Conservation (phyloP, 305 asterid species). For the Plantago coronopus region DNA sequence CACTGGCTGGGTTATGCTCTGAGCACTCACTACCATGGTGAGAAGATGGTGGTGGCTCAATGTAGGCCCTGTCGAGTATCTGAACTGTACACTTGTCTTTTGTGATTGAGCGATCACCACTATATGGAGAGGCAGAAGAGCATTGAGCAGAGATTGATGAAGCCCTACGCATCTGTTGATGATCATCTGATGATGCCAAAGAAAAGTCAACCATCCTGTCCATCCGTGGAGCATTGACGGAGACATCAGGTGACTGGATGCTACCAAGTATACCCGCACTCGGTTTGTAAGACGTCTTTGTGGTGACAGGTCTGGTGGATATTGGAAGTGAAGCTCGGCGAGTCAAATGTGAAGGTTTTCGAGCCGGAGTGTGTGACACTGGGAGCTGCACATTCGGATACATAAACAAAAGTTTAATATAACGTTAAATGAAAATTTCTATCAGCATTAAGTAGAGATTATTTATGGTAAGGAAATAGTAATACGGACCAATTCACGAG, state of each 20-base stretch:
- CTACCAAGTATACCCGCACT: conserved; percentile 36
- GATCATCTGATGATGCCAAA: conserved; percentile 44
- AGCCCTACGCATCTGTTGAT: conserved; percentile 34
- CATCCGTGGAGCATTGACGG: conserved; percentile 86
- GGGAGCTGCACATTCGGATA: conserved; percentile 60
- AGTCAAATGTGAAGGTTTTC: conserved; percentile 43
- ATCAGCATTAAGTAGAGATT: background rate
- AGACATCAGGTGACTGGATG: conserved; percentile 60
- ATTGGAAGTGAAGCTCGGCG: conserved; percentile 85
- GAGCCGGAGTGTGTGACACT: conserved; percentile 64
- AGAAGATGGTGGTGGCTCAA: conserved; percentile 27
- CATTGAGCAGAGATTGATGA: conserved; percentile 55
- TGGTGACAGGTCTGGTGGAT: conserved; percentile 30
- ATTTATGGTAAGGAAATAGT: background rate
- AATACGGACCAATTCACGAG: conserved; percentile 80
- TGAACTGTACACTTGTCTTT: conserved; percentile 78
- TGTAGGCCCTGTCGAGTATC: conserved; percentile 31
- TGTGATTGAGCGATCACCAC: conserved; percentile 45
- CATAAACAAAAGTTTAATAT: conserved; percentile 9
- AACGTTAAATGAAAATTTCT: background rate
- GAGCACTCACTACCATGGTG: conserved; percentile 63
- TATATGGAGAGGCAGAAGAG: conserved; percentile 51
- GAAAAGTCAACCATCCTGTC: conserved; percentile 88
- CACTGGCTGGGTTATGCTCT: conserved; percentile 45
- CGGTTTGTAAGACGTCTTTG: conserved; percentile 36